These are phyloP conservation scores for Didymella sp. DNA, from an alignment of 2,329 filamentous ascomycete species.

Conservation along the genomic window DNA sequence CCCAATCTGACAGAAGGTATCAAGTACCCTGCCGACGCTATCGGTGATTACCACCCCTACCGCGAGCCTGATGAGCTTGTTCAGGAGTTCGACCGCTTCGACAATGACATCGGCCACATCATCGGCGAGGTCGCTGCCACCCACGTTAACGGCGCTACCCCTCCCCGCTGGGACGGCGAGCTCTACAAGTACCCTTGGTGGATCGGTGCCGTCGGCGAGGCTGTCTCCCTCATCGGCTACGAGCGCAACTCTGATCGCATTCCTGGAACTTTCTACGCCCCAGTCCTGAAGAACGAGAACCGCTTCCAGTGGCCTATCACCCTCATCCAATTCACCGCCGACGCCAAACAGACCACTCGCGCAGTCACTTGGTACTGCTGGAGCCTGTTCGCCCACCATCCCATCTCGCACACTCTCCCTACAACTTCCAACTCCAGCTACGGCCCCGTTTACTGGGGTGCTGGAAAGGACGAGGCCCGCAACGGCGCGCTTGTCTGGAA, in stretches of 20 bases:
- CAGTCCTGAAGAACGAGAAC: slow-evolving; percentile 46
- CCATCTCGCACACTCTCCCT: slow-evolving; percentile 55
- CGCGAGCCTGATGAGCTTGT: slow-evolving; percentile 54
- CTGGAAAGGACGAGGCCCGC: slow-evolving; percentile 48
- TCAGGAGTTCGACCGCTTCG: slow-evolving; percentile 52
- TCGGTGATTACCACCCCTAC: slow-evolving; percentile 55
- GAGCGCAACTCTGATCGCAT: slow-evolving; percentile 70
- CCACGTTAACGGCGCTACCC: slow-evolving; percentile 39
- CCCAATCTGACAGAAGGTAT: slow-evolving; percentile 40
- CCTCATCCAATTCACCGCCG: slow-evolving; percentile 52
- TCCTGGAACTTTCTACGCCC: slow-evolving; percentile 55
- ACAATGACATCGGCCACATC: slow-evolving; percentile 48
- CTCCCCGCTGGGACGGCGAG: slow-evolving; percentile 34
- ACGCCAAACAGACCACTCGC: slow-evolving; percentile 42
- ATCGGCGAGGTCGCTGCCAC: slow-evolving; percentile 48
- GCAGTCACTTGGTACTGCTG: slow-evolving; percentile 46
- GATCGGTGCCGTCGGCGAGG: slow-evolving; percentile 69
- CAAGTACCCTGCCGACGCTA: slow-evolving; percentile 27
- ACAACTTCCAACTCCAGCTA: slow-evolving; percentile 47
- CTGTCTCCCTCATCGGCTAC: slow-evolving; percentile 68
- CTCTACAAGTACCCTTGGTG: slow-evolving; percentile 42
- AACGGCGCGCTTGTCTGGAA: slow-evolving; percentile 52
- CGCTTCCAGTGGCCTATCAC: slow-evolving; percentile 49
- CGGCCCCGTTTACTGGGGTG: slow-evolving; percentile 56
- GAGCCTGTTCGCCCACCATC: slow-evolving; percentile 52